A percentile compares a stretch with the other conserved stretches of the same genome.
phyloP scores from a whole-genome alignment of 2,329 filamentous ascomycete species.

The Tolypocladium endophyticum region DNA sequence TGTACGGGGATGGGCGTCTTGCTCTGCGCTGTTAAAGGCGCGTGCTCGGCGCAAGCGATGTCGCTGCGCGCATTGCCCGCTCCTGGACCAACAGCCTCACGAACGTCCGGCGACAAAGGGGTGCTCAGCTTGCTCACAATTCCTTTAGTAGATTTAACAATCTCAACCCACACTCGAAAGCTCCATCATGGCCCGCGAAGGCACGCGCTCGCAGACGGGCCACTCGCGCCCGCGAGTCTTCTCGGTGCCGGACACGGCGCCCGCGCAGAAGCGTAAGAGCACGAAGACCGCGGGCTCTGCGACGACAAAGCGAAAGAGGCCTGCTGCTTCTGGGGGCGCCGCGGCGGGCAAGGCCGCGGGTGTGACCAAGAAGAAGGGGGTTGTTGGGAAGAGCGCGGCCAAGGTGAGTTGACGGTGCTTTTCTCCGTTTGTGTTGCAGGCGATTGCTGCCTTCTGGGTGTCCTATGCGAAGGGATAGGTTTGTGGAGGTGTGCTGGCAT shows the following conservation, averaged over 20 bases:
- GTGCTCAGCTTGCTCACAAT: neutral
- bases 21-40: neutral
- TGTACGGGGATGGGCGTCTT: neutral
- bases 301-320: neutral
- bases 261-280: conserved; percentile 29
- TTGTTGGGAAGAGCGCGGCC: neutral
- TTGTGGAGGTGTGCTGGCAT: neutral
- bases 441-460: neutral
- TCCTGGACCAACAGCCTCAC: neutral
- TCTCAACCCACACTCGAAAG: neutral
- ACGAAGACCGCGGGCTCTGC: conserved; percentile 4
- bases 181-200: conserved; percentile 35
- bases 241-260: conserved; percentile 34
- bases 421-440: neutral
- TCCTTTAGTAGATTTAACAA: neutral
- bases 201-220: conserved; percentile 41
- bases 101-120: neutral
- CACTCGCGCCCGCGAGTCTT: conserved; percentile 43
- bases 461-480: neutral
- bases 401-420: neutral
- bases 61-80: neutral
- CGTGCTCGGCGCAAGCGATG: neutral
- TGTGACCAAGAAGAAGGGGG: neutral
- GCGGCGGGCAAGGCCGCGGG: conserved; percentile 1
- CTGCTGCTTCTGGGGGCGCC: neutral